A percentile compares a stretch with the other conserved stretches of the same genome.
These are phyloP conservation scores for Pelargonium fulgidum DNA, from an alignment of 441 rosid species.

Conservation along the genomic window DNA sequence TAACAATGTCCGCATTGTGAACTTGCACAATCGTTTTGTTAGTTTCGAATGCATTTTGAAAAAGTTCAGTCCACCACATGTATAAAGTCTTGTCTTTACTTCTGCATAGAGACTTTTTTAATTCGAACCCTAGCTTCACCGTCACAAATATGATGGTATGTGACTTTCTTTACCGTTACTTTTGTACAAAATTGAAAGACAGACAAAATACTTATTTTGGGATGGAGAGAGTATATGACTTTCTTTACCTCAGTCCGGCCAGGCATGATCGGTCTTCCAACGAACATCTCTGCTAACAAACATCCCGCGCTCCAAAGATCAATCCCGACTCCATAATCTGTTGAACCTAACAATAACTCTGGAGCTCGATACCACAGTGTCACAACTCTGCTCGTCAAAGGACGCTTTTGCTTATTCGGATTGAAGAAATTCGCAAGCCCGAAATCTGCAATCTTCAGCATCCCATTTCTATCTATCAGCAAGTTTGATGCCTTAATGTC, in stretches of 20 bases:
- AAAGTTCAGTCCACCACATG: no score
- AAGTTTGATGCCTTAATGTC: conserved; percentile 90
- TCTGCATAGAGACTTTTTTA: no score
- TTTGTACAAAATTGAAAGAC: no score
- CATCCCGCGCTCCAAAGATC: conserved; percentile 99
- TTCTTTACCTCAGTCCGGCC: conserved; percentile 75
- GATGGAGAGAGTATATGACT: neutral
- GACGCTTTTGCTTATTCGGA: conserved; percentile 43
- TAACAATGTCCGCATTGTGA: no score
- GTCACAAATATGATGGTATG: no score
- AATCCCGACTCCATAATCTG: conserved; percentile 59
- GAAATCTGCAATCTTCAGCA: conserved; percentile 80
- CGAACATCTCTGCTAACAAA: conserved; percentile 80
- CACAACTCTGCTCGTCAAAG: conserved; percentile 85
- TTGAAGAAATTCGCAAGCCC: conserved; percentile 78
- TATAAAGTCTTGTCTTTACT: no score
- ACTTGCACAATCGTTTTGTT: no score
- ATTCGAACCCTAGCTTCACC: no score
- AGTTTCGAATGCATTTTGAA: no score
- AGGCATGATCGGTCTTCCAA: conserved; percentile 85
- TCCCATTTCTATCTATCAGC: conserved; percentile 65
- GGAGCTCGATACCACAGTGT: conserved; percentile 96
- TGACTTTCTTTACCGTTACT: no score
- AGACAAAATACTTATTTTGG: neutral
- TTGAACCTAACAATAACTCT: conserved; percentile 84